Conservation (phyloP, 805 yeast species). For the Danielia reshetovae region DNA sequence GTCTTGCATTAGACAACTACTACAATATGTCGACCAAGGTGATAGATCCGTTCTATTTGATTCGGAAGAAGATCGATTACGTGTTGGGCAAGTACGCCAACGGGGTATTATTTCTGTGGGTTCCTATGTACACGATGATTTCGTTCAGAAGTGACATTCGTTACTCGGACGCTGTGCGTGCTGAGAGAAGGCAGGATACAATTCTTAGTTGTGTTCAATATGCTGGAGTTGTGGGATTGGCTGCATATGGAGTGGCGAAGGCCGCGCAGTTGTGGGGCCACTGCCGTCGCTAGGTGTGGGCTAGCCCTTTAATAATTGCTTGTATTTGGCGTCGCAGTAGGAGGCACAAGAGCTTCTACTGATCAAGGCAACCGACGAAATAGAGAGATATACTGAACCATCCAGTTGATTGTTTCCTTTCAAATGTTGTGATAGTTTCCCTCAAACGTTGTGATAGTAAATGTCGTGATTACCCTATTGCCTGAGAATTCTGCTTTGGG, state of each 20-base stretch:
- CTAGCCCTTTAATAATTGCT: too few relatives aligned
- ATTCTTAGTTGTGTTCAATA: slow-evolving; percentile 39
- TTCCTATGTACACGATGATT: slow-evolving; percentile 89
- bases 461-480: too few relatives aligned
- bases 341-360: too few relatives aligned
- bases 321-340: too few relatives aligned
- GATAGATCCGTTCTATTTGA: slow-evolving; percentile 51
- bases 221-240: slow-evolving; percentile 10
- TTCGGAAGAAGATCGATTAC: slow-evolving; percentile 68
- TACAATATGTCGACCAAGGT: slow-evolving; percentile 85
- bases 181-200: slow-evolving; percentile 50
- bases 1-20: slow-evolving; percentile 77
- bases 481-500: too few relatives aligned
- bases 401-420: too few relatives aligned
- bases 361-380: too few relatives aligned
- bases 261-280: slow-evolving; percentile 8
- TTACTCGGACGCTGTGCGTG: slow-evolving; percentile 62
- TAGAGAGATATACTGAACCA: too few relatives aligned
- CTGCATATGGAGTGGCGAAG: slow-evolving; percentile 10
- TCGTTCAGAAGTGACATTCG: slow-evolving; percentile 81
- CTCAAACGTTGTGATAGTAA: too few relatives aligned
- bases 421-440: too few relatives aligned
- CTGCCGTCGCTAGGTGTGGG: too few relatives aligned
- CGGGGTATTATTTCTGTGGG: slow-evolving; percentile 51
- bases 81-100: slow-evolving; percentile 55